Evolutionary conservation across 23 red algal genomes (phyloP).

Genomic region (Chondrus crispus): DNA sequence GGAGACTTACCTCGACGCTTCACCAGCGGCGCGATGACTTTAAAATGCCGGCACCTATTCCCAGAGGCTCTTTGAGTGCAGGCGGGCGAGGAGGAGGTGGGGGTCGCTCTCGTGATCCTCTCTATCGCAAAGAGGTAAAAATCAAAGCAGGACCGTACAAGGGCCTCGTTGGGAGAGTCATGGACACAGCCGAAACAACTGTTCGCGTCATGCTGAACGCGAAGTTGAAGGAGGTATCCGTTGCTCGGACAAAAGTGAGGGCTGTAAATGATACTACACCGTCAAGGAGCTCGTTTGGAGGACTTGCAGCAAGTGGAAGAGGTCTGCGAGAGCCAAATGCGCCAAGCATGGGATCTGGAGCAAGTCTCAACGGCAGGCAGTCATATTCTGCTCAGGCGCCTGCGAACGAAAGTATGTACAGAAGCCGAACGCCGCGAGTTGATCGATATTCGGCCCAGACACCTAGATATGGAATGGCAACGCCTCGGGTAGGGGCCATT

Average conservation of each 20-base stretch:
- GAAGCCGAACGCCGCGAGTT: conserved; percentile 12
- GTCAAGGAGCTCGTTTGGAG: neutral
- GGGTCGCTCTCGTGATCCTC: conserved; percentile 29
- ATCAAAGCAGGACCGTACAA: conserved; percentile 86
- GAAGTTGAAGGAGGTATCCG: conserved; percentile 77
- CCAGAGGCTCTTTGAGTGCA: conserved; percentile 42
- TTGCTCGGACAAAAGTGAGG: conserved; percentile 36
- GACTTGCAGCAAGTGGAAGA: neutral
- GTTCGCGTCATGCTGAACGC: conserved; percentile 88
- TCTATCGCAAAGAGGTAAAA: conserved; percentile 63
- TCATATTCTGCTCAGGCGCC: neutral
- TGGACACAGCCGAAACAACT: conserved; percentile 69
- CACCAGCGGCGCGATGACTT: neutral
- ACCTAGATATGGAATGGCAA: neutral
- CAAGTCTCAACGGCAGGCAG: neutral
- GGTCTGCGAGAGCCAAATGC: too few relatives aligned
- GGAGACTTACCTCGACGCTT: conserved; percentile 27
- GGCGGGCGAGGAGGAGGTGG: conserved; percentile 12
- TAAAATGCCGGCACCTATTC: neutral
- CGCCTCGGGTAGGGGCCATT: conserved; percentile 25
- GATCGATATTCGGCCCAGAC: neutral
- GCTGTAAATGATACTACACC: neutral
- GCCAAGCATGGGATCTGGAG: neutral
- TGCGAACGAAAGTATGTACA: neutral
- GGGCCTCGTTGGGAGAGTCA: conserved; percentile 78